These are phyloP conservation scores for Ganoderma multipileum DNA, from an alignment of 1,284 basidiomycete species.

Conservation along the genomic window DNA sequence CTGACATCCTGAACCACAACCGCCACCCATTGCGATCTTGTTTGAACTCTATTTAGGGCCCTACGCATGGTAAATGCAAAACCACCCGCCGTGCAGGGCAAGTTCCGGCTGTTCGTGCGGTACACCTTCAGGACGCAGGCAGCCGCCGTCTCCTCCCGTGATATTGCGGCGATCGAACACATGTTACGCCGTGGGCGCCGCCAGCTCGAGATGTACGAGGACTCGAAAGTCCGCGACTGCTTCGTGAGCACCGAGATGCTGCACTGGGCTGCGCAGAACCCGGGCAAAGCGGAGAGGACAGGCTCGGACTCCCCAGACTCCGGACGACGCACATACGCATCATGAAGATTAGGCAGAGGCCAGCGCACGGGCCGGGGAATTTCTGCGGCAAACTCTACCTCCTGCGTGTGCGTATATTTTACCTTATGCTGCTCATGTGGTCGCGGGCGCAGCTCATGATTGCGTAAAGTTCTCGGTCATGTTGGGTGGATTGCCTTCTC, in stretches of 20 bases:
- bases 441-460: constrained; percentile 3
- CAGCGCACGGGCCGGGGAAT: not conserved
- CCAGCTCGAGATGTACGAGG: constrained; percentile 75
- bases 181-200: constrained; percentile 68
- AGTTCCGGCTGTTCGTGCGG: constrained; percentile 71
- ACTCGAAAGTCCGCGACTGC: constrained; percentile 70
- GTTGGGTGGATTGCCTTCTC: constrained; percentile 1
- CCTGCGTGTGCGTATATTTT: not conserved
- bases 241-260: constrained; percentile 73
- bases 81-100: constrained; percentile 59
- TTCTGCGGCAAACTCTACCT: not conserved
- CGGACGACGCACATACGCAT: not conserved
- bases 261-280: constrained; percentile 56
- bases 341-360: not conserved
- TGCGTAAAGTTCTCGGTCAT: not conserved
- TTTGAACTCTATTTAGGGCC: constrained; percentile 51
- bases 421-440: not conserved
- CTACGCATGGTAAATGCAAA: constrained; percentile 76
- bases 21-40: not conserved
- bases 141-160: constrained; percentile 61
- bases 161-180: constrained; percentile 75
- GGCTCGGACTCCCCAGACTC: not conserved
- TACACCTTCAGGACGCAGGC: constrained; percentile 74
- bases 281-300: constrained; percentile 17
- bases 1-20: not conserved